phyloP scores from a whole-genome alignment of 2,329 filamentous ascomycete species.

The Triangularia setosa region DNA sequence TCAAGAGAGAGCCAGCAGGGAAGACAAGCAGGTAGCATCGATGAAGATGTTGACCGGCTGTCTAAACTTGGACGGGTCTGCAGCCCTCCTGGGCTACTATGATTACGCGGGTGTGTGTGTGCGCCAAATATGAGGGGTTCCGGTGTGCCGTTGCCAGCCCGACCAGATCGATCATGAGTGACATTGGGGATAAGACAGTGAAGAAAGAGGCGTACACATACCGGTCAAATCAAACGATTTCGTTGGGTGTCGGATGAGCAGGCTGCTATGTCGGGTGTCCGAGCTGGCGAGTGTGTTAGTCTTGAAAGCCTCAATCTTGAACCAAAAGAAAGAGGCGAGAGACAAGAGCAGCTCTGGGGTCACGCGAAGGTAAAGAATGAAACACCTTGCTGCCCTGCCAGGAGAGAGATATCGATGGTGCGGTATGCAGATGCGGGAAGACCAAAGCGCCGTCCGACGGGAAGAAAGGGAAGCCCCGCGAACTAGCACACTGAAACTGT shows the following conservation, averaged over 20 bases:
- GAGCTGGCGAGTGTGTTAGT: constrained; percentile 8
- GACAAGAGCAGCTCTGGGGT: not conserved
- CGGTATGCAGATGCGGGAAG: constrained; percentile 21
- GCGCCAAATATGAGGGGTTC: constrained; percentile 3
- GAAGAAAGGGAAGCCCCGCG: constrained; percentile 17
- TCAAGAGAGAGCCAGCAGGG: constrained; percentile 6
- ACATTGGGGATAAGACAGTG: constrained; percentile 2
- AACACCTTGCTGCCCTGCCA: not conserved
- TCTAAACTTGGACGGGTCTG: not conserved
- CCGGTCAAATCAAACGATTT: constrained; percentile 11
- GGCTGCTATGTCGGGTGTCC: constrained; percentile 1
- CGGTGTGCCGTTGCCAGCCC: constrained; percentile 18
- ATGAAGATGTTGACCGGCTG: constrained; percentile 2
- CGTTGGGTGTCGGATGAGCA: constrained; percentile 3
- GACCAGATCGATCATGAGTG: constrained; percentile 7
- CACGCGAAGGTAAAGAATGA: not conserved
- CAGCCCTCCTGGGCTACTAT: not conserved
- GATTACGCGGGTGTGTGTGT: constrained; percentile 10
- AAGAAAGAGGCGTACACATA: constrained; percentile 16
- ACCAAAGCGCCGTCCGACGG: constrained; percentile 17
- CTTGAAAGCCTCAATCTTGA: not conserved
- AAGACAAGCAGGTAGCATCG: constrained; percentile 10
- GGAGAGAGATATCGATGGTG: constrained; percentile 4
- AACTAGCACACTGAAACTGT: constrained; percentile 8
- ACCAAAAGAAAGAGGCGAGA: constrained; percentile 1